Percentiles rank a stretch among this genome's conserved stretches.
Conservation (phyloP, 345 rosid species). For the Brassica carinata region DNA sequence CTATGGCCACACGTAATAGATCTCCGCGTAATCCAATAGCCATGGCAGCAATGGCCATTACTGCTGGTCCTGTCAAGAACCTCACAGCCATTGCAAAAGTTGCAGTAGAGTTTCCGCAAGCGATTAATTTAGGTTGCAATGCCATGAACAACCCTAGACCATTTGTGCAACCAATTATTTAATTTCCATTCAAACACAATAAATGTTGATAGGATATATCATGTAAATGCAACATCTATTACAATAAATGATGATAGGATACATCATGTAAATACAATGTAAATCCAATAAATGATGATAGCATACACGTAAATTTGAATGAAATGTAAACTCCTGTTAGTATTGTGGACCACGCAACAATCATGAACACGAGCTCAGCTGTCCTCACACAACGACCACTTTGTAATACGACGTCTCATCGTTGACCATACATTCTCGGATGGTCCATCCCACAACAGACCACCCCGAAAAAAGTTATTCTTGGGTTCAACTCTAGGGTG, state of each 20-base stretch:
- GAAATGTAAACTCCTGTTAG: conserved; percentile 30
- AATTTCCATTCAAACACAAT: not conserved
- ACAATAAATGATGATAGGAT: conserved; percentile 10
- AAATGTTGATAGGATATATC: conserved; percentile 11
- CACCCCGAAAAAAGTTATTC: not conserved
- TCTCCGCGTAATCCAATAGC: conserved; percentile 71
- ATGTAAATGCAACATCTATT: not conserved
- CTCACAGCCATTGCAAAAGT: conserved; percentile 81
- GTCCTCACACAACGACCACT: conserved; percentile 24
- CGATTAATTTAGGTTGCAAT: conserved; percentile 86
- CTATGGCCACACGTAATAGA: conserved; percentile 82
- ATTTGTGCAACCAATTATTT: not conserved
- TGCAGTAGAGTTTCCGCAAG: conserved; percentile 82
- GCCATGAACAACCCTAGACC: conserved; percentile 92
- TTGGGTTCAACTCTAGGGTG: too few relatives aligned
- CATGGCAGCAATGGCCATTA: conserved; percentile 87
- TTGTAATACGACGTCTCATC: conserved; percentile 24
- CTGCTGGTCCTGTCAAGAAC: conserved; percentile 82
- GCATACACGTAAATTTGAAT: not conserved
- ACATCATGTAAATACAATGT: conserved; percentile 6
- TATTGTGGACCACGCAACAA: conserved; percentile 31
- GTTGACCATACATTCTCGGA: conserved; percentile 35
- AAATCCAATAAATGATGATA: not conserved
- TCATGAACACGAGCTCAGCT: conserved; percentile 36
- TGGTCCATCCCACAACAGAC: conserved; percentile 21